Base-by-base conservation (phyloP, 2,329 filamentous ascomycete species). In the Pseudofabraea citricarpa region DNA sequence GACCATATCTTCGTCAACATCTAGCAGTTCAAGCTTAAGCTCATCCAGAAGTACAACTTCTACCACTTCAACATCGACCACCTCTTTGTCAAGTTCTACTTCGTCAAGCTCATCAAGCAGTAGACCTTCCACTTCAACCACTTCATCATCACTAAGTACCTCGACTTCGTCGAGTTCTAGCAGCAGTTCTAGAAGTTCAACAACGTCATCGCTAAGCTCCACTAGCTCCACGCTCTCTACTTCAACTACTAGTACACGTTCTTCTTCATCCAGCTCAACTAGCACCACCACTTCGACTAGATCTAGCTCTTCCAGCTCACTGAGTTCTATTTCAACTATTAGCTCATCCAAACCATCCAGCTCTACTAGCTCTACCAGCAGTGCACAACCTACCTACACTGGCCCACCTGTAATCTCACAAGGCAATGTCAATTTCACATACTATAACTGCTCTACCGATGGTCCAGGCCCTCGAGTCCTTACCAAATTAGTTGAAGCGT, bases 391-490 rank as follows among this genome's bases (percentile, higher is more conserved):
- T 19, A 48, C 47, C 10, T 48, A 56, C 36, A 56, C 47, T 15
- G 48, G 52, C 13, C 50, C 56, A 2, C 46, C 49, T 10, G 43
- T 56, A 15, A 54, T 51, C 29, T 55, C 55, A 12, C 26, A 43
- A 18, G 56, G 55, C 24, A 61, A 60, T 33, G 44, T 32, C 22
- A 58, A 59, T 43, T 63, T 58, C 40, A 57, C 55, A 15, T 58
- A 59, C 43, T 51, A 56, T 40, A 52, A 49, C 20, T 62, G 58
- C 43, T 51, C 47, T 33, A 51, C 47, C 5, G 58, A 62, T 26
- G 53, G 53, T 21, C 50, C 51, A 18, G 31, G 41, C 6, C 51
- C 52, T 10, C 53, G 54, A 21, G 46, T 54, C 21, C 50, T 57
- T 26, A 19, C 41, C n/a, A 33, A n/a, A 9, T 52, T 51, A 41